phyloP scores from a whole-genome alignment of 805 yeast species.

The Myxozyma neglecta region DNA sequence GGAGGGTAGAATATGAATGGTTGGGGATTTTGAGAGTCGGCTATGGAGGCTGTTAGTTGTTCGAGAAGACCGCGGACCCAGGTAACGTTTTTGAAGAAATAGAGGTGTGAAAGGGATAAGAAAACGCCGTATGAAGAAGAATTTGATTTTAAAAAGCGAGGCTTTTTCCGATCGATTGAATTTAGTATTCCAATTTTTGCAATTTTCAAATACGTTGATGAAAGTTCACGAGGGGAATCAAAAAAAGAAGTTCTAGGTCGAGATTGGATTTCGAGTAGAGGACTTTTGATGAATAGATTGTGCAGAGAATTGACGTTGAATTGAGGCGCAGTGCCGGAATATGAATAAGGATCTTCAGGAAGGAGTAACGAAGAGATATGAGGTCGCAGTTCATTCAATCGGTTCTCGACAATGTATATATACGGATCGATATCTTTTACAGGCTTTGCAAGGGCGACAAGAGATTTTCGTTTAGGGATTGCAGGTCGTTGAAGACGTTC shows the following conservation, averaged over 20 bases:
- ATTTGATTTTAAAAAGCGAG: constrained; percentile 34
- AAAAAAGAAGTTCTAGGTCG: constrained; percentile 32
- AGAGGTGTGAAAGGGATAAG: constrained; percentile 45
- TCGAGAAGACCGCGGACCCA: constrained; percentile 40
- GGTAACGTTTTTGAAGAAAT: constrained; percentile 43
- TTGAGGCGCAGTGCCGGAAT: constrained; percentile 30
- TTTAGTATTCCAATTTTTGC: constrained; percentile 44
- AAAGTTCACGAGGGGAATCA: constrained; percentile 1
- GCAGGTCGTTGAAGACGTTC: constrained; percentile 6
- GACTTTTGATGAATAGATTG: constrained; percentile 37
- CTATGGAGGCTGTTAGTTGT: constrained; percentile 20
- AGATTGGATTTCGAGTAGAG: constrained; percentile 42
- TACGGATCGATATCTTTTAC: constrained; percentile 44
- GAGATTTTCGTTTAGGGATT: constrained; percentile 40
- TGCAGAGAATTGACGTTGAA: constrained; percentile 36
- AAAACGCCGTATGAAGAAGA: constrained; percentile 48
- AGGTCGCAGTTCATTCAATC: constrained; percentile 42
- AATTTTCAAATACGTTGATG: constrained; percentile 37
- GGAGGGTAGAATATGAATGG: constrained; percentile 38
- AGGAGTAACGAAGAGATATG: constrained; percentile 33
- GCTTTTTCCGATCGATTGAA: constrained; percentile 41
- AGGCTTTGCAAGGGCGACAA: constrained; percentile 37
- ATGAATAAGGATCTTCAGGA: constrained; percentile 38
- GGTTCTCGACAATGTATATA: constrained; percentile 35
- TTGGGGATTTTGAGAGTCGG: constrained; percentile 3